Evolutionary conservation across 2,329 filamentous ascomycete genomes (phyloP).

Genomic region (Colletotrichum sp.): DNA sequence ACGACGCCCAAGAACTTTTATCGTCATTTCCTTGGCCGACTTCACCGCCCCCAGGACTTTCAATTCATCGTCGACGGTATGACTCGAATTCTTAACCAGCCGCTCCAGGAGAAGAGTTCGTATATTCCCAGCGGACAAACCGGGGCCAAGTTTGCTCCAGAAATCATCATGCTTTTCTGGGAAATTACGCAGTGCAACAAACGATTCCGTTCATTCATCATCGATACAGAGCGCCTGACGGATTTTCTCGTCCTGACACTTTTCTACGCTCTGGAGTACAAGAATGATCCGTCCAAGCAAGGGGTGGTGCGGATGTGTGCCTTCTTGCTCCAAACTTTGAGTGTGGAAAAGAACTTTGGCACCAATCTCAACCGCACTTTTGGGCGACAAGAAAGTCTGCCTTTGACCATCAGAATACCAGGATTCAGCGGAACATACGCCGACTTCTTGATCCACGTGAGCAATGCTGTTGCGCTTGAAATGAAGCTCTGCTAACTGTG

Average conservation of each 20-base stretch:
- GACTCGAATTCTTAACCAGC: slow-evolving; percentile 89
- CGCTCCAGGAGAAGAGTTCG: slow-evolving; percentile 84
- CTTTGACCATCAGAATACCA: slow-evolving; percentile 77
- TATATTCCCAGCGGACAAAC: slow-evolving; percentile 87
- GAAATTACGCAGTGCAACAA: slow-evolving; percentile 98
- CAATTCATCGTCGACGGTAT: slow-evolving; percentile 97
- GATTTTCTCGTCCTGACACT: slow-evolving; percentile 91
- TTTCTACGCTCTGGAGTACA: slow-evolving; percentile 92
- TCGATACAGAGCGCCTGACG: slow-evolving; percentile 91
- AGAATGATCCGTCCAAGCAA: slow-evolving; percentile 84
- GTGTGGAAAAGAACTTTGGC: slow-evolving; percentile 90
- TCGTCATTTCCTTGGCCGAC: slow-evolving; percentile 85
- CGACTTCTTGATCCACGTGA: slow-evolving; percentile 89
- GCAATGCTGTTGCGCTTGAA: slow-evolving; percentile 30
- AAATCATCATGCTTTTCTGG: slow-evolving; percentile 98
- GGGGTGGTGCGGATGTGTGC: slow-evolving; percentile 95
- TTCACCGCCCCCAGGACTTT: slow-evolving; percentile 95
- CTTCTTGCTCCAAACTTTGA: slow-evolving; percentile 94
- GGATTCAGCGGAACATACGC: slow-evolving; percentile 91
- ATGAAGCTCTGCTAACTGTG: slow-evolving; percentile 6
- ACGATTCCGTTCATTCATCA: slow-evolving; percentile 93
- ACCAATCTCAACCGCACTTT: slow-evolving; percentile 89
- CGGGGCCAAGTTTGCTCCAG: slow-evolving; percentile 84
- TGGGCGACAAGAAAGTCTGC: slow-evolving; percentile 86
- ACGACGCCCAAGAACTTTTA: slow-evolving; percentile 86